Evolutionary conservation across 2,329 filamentous ascomycete genomes (phyloP), one percentile per base, ranked within the genome.

Genomic region (Colletotrichum sp.): DNA sequence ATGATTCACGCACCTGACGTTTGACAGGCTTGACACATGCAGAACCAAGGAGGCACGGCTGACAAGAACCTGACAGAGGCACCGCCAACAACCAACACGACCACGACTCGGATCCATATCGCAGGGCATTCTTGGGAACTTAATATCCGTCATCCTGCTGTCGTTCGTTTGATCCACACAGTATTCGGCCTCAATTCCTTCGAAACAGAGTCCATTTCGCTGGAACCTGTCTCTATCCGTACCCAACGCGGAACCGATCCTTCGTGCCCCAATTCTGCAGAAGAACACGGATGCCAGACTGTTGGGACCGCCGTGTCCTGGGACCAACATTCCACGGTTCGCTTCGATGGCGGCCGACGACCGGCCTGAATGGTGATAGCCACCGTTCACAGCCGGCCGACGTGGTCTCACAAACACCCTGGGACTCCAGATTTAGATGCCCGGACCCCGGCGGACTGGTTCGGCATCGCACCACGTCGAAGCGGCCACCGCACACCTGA

Each of bases 101-200:
- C 32, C 72, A 63, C 30, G 18, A 12, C 26, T 32, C 26, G 26
- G 39, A 49, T 62, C 32, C 73, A 49, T 65, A 7, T 28, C 57
- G 16, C 44, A 52, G 21, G 57, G 21, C 24, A 64, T 26, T 16
- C 18, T 64, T 59, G 57, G 71, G 26, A 55, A 36, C 28, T 70
- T 57, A 69, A 70, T 65, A 71, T 74, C 59, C 39, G 60, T 30
- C 59, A 65, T 74, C 67, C 63, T 72, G 57, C 69, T 36, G 34
- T 65, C 24, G 62, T 26, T 24, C 12, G 9, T 28, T 15, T 26
- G 36, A 21, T 55, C 52, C 72, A 55, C 52, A 39, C 60, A 60
- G 36, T 16, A 26, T 62, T 67, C 62, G 12, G 24, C 28, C 15
- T 62, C 24, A 52, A n/a, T 62, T 52, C 18, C 44, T 28, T 52